Base-by-base conservation (phyloP, 225 moss, liverwort and hornwort genomes). In the Thuidium tamariscinum region DNA sequence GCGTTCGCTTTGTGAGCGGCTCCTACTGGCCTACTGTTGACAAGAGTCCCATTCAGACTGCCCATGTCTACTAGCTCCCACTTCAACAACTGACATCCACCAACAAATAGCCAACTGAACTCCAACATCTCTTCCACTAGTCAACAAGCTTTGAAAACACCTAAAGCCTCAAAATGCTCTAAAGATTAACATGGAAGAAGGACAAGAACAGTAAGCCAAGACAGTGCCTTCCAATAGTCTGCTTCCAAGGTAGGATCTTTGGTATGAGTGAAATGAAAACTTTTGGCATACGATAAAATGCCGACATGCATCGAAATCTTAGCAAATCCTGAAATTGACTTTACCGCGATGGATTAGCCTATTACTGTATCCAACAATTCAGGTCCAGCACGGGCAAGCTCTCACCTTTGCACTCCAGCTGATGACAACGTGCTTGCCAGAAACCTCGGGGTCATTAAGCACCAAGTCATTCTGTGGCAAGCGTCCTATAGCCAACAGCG, bases 51-150 rank as follows among this genome's bases (percentile, higher is more conserved):
- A 93, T 98, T 98, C 86, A 98, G 81, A 90, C 97, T 98, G 81
- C 97, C 97, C 95, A 95, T 93, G 86, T 98, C 97, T 78, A 94
- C 92, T 79, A 98, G 92, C 93, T 98, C 97, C 97, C 97, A 98
- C 86, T 95, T 98, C 61, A 86, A 94, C 74, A 92, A 88, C 97
- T 97, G 89, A 61, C 34, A 89, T 89, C 88, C 88, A 84, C 84
- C 86, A 84, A 88, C 54, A 79, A 68, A 30, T 69, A 37, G 55
- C 86, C 77, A 81, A 74, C 75, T 83, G 77, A 88, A 67, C 72
- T 79, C 44, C 66, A 60, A 67, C 9, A 86, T 73, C 37, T 82
- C 82, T 72, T 79, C 26, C 73, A 51, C 42, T 76, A 59, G 74
- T 57, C 36, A 85, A 71, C 37, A 61, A 39, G 27, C 56, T 68